Base-by-base conservation (phyloP, 106 monocot genomes). In the Dactylorhiza incarnata region DNA sequence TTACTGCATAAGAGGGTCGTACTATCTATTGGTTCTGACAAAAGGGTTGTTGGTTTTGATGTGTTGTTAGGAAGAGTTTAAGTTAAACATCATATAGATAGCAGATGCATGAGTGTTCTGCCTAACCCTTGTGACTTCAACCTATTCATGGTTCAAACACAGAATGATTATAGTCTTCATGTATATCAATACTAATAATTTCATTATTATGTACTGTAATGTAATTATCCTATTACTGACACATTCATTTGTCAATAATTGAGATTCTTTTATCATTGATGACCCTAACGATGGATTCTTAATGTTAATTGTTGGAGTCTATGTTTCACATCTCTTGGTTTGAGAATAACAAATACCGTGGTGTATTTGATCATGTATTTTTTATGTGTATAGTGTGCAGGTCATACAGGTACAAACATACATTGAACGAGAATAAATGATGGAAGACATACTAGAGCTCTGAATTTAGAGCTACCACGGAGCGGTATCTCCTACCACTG, bases 91-190 rank as follows among this genome's bases (percentile, higher is more conserved):
- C 88, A 87, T 71, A 78, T 91, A 25, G 91, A 93, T 50, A 79
- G 81, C 81, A 91, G 89, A 82, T 97, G 96, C 86, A 86, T 93
- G 89, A 93, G 93, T 29, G 84, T 97, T 43, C 79, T 92, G 4
- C 85, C 88, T 47, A 97, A 93, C 63, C 93, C 91, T 48, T 79
- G 78, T 22, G 93, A 97, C 68, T 91, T 87, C 81, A 91, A 97
- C 80, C 78, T 97, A n/a, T 90, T 88, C 76, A 84, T 97, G 93
- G 96, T 97, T 26, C 96, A 93, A 79, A 79, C 89, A 45, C 90
- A 87, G 90, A 90, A 87, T 37, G 71, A 20, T 37, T 20, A 20
- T 23, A 45, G 44, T 71, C 48, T 48, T 45, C 16, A 17, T 37
- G 14, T 24, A 45, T 45, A 45, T 14, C 44, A 44, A 44, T 45